Evolutionary conservation across 2,329 filamentous ascomycete species (phyloP), one percentile per base, ranked within the genome.

Genomic region (Microsporum canis): DNA sequence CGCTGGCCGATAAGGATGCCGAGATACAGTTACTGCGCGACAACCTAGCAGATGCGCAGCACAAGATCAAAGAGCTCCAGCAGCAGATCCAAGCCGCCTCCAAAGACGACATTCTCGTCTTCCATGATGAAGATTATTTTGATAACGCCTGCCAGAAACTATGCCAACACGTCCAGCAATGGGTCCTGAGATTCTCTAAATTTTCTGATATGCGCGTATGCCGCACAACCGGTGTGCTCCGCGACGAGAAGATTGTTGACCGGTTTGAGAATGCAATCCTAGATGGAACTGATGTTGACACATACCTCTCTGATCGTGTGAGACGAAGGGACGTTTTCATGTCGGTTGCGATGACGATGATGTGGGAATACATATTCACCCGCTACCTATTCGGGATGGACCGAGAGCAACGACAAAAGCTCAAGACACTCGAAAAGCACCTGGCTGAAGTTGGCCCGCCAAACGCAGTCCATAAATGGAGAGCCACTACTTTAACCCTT

Each of bases 361-460:
- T 99, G 58, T 99, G 91, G 91, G 94, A 99, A 75, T 96, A 95
- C 71, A 87, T 99, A 71, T 99, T 99, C 72, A 96, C 92, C 6
- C 86, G 94, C 65, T 99, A 99, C 73, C 85, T 99, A 31, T 99
- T 99, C 72, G 94, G 94, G 68, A 96, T 99, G 90, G 94, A 99
- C 72, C 84, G 91, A 68, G 94, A 97, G 75, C 94, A 99, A 76
- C 85, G 94, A 68, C 91, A 97, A 75, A 97, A 97, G 76, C 86
- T 99, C 73, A 97, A 99, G 78, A 86, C 88, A 38, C 83, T 99
- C 6, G 95, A 99, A 77, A 96, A 96, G 79, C 86, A 88, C 43
- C 82, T 99, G 34, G 82, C 83, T 23, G 94, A 99, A 71, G 88
- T 96, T 68, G 94, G 92, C 57, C 90, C 92, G 33, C 80, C 83